Evolutionary conservation across 495 filamentous ascomycete genomes (phyloP), one percentile per base, ranked within the genome.

Genomic region (Xylona heveae): DNA sequence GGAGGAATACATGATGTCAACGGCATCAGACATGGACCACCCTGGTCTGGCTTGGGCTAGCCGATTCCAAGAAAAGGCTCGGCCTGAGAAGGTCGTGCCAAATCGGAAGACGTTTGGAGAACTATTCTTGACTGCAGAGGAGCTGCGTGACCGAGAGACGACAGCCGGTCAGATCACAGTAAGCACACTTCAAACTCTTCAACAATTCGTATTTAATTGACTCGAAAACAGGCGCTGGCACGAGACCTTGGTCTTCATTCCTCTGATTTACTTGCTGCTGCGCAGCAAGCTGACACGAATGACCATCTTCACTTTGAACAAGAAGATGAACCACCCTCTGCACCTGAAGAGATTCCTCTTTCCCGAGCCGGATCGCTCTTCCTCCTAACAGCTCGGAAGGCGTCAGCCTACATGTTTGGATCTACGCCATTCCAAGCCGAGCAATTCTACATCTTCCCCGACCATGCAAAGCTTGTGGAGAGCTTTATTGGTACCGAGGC

Each of bases 81-180:
- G 74, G 32, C 77, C 81, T 0, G 53, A 66, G 24, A 67, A 55
- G 41, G 46, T 59, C 0, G 51, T 80, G 0, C 60, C 66, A 4
- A 58, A 61, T 6, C 61, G 58, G 39, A 45, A 46, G 23, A 78
- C 78, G 8, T 54, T 64, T 23, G 62, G 61, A 12, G 62, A 73
- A 21, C 53, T 61, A 9, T 90, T 74, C 43, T 53, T 60, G 6
- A 58, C 66, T 22, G 64, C 68, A n/a, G 62, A 74, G 43, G 47
- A 59, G 24, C 50, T 83, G 8, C 61, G 65, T 41, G 62, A 67
- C 29, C 54, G 71, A 30, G 75, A 80, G 39, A 63, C 66, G 25
- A 66, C 77, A n/a, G 59, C 81, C 30, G 78, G 78, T 4, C 77
- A 83, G 42, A 57, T 91, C 27, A 66, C 69, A 33, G 76, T 81